phyloP scores from a whole-genome alignment of 192 early-diverging fungal species.

The Spizellomyces punctatus region DNA sequence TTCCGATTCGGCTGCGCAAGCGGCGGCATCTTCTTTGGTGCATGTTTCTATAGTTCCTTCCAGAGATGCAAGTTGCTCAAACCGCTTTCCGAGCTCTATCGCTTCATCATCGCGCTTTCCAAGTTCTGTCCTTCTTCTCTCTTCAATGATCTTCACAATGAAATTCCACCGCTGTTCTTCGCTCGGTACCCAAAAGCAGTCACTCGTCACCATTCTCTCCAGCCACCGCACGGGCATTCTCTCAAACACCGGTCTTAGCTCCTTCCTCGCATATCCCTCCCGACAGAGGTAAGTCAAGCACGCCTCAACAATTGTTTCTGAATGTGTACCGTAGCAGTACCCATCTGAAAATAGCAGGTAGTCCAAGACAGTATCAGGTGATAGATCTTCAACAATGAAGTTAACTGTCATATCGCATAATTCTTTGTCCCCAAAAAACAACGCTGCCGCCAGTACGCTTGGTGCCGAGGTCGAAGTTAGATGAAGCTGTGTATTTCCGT shows the following conservation, averaged over 20 bases:
- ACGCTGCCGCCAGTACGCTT: conserved; percentile 36
- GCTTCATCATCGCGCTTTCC: not conserved
- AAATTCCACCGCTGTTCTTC: conserved; percentile 42
- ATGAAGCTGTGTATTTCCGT: conserved; percentile 34
- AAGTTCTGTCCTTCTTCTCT: not conserved
- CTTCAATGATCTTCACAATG: conserved; percentile 27
- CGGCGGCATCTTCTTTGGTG: not conserved
- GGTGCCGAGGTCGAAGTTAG: conserved; percentile 32
- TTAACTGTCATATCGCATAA: conserved; percentile 26
- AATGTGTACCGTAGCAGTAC: conserved; percentile 43
- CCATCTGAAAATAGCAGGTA: conserved; percentile 39
- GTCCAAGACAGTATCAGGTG: conserved; percentile 31
- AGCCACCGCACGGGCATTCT: conserved; percentile 37
- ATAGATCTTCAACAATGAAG: conserved; percentile 38
- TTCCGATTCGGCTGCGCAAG: not conserved
- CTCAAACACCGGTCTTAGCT: conserved; percentile 23
- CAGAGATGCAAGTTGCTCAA: not conserved
- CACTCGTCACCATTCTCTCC: conserved; percentile 40
- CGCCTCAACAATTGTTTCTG: conserved; percentile 38
- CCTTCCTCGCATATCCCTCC: conserved; percentile 27
- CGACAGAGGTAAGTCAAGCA: conserved; percentile 43
- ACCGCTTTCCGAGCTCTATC: not conserved
- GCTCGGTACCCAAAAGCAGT: conserved; percentile 40
- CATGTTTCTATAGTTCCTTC: not conserved
- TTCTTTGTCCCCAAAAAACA: conserved; percentile 41